Conservation (phyloP, 805 yeast species). For the Lachancea meyersii region DNA sequence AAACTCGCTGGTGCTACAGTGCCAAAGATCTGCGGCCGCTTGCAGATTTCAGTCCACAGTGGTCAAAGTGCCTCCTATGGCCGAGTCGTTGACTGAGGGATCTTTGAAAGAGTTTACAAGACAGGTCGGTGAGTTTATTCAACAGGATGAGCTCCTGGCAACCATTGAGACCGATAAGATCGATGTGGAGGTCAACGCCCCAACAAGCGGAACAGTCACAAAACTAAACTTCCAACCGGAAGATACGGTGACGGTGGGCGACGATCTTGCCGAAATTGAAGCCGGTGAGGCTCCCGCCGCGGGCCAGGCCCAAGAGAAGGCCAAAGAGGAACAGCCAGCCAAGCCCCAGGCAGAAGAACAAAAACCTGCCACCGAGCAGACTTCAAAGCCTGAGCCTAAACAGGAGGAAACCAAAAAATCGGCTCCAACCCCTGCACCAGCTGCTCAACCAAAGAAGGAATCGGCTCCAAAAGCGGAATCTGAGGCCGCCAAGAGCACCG, state of each 20-base stretch:
- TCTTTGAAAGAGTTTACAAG: constrained; percentile 67
- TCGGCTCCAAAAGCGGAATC: constrained; percentile 19
- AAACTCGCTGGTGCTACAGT: neutral
- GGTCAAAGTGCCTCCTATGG: constrained; percentile 96
- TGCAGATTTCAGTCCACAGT: constrained; percentile 31
- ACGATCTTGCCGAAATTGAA: constrained; percentile 81
- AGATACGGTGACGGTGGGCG: constrained; percentile 94
- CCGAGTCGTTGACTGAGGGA: constrained; percentile 97
- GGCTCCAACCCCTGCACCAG: constrained; percentile 41
- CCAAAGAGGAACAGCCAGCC: constrained; percentile 3
- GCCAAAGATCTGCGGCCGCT: neutral
- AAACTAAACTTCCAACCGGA: constrained; percentile 79
- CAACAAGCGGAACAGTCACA: constrained; percentile 81
- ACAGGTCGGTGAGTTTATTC: constrained; percentile 82
- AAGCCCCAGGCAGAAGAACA: constrained; percentile 3
- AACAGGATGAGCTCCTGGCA: constrained; percentile 83
- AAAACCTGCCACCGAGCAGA: constrained; percentile 14
- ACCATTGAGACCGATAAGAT: constrained; percentile 98
- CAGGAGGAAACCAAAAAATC: constrained; percentile 10
- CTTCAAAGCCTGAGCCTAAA: constrained; percentile 29
- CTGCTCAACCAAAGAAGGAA: constrained; percentile 32
- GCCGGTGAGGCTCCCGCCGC: constrained; percentile 56
- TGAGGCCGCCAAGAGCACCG: constrained; percentile 26
- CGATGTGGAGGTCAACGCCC: constrained; percentile 95
- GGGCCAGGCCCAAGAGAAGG: constrained; percentile 14